Conservation (phyloP, 352 stramenopile genomes). For the Discostella stelligera region DNA sequence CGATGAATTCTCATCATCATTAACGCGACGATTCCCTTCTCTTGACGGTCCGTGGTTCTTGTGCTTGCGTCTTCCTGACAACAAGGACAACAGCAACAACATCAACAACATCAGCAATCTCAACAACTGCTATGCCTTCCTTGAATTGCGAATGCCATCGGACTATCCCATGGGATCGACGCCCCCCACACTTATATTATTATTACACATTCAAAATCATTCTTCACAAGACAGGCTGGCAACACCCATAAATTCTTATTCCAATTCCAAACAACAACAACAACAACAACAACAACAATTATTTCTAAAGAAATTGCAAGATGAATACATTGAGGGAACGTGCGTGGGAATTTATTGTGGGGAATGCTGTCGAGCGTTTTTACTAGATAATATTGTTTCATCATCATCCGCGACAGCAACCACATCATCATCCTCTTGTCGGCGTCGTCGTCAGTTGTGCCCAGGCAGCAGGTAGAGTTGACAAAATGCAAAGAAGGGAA, state of each 20-base stretch:
- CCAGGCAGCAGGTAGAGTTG: too few species aligned
- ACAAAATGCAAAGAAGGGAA: neutral
- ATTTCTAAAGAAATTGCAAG: conserved; percentile 30
- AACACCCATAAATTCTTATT: too few species aligned
- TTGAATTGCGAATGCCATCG: conserved; percentile 39
- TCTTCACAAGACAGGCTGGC: too few species aligned
- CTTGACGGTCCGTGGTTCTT: conserved; percentile 47
- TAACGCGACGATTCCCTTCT: neutral
- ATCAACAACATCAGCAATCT: neutral
- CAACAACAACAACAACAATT: conserved; percentile 3
- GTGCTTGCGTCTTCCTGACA: conserved; percentile 23
- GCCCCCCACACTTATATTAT: conserved; percentile 24
- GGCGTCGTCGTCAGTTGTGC: too few species aligned
- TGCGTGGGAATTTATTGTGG: conserved; percentile 47
- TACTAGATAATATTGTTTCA: neutral
- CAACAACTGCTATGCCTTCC: conserved; percentile 10
- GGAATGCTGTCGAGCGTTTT: conserved; percentile 25
- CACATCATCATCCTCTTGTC: too few species aligned
- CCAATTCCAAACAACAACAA: neutral
- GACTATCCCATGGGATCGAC: conserved; percentile 31
- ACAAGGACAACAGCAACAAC: neutral
- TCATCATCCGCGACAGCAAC: too few species aligned
- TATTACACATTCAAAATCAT: conserved; percentile 7
- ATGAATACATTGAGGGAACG: conserved; percentile 34
- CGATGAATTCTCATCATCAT: neutral